These are phyloP conservation scores for Thozetella sp. DNA, from an alignment of 495 filamentous ascomycete genomes.

Conservation along the genomic window DNA sequence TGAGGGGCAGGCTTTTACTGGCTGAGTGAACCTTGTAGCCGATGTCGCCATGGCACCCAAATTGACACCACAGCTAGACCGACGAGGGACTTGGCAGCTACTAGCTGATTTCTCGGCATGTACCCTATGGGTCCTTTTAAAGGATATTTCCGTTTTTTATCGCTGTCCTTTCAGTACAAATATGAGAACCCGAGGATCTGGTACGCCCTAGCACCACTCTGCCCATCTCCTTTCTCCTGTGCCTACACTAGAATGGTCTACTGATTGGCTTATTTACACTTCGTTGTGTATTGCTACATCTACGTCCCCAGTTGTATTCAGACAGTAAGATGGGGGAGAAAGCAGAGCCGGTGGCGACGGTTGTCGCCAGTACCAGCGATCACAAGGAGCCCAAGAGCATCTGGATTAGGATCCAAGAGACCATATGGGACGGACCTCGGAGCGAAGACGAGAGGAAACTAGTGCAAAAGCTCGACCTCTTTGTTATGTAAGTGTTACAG, in stretches of 20 bases:
- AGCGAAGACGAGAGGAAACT: slow-evolving; percentile 29
- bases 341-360: neutral
- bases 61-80: neutral
- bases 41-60: neutral
- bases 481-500: slow-evolving; percentile 33
- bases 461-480: slow-evolving; percentile 52
- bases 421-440: neutral
- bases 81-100: too few relatives aligned
- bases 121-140: too few relatives aligned
- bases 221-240: too few relatives aligned
- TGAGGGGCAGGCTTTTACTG: neutral
- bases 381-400: neutral
- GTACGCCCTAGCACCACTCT: too few relatives aligned
- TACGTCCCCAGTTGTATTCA: too few relatives aligned
- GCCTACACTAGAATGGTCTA: too few relatives aligned
- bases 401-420: neutral
- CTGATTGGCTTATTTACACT: too few relatives aligned
- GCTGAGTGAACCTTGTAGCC: neutral
- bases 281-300: too few relatives aligned
- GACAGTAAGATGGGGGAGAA: neutral
- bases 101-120: too few relatives aligned
- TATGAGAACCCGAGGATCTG: too few relatives aligned
- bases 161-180: too few relatives aligned
- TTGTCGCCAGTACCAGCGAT: neutral
- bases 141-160: too few relatives aligned